Conservation (phyloP, 108 stramenopile species). For the Schizochytrium sp. region DNA sequence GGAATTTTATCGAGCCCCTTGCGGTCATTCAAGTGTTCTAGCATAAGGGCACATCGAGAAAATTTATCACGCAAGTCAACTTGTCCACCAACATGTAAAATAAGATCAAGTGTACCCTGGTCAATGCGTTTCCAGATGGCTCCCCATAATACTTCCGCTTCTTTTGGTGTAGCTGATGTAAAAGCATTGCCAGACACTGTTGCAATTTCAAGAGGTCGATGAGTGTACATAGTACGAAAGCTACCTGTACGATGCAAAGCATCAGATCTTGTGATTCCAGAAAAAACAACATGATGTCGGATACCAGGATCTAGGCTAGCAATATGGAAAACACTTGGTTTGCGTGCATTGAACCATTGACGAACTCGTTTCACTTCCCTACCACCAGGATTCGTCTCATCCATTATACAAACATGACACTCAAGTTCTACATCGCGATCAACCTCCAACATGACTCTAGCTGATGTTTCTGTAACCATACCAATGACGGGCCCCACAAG, state of each 20-base stretch:
- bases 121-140: neutral
- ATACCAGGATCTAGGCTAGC: neutral
- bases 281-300: neutral
- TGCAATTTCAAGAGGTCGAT: neutral
- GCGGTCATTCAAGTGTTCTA: neutral
- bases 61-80: slow-evolving; percentile 2
- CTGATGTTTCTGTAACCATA: neutral
- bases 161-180: neutral
- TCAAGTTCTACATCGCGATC: slow-evolving; percentile 3
- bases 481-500: slow-evolving; percentile 48
- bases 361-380: neutral
- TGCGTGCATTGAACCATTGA: neutral
- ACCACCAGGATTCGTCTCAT: neutral
- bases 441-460: slow-evolving; percentile 21
- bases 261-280: neutral
- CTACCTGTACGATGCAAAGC: neutral
- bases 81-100: slow-evolving; percentile 14
- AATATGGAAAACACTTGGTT: neutral
- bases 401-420: slow-evolving; percentile 9
- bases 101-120: neutral
- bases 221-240: neutral
- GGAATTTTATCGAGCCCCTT: neutral
- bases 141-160: neutral
- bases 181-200: neutral
- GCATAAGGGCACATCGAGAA: slow-evolving; percentile 5